Evolutionary conservation across 805 yeast species (phyloP), one percentile per base, ranked within the genome.

Genomic region (Ogataea henricii): DNA sequence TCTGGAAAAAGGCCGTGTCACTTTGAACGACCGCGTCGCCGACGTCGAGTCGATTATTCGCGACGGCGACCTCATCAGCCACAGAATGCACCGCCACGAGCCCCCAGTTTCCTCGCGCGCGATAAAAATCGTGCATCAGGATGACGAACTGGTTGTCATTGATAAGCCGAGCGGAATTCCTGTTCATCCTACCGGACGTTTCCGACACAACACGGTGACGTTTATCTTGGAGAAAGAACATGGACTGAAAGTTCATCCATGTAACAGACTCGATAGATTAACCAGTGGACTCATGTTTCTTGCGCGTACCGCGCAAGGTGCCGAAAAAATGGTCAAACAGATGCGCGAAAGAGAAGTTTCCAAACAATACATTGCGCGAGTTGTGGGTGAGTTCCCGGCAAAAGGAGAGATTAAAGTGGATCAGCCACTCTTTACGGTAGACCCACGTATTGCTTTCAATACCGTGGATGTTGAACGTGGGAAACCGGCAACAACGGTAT

Each of bases 101-200:
- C 97, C 97, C 2, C 81, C 95, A 0, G 91, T 91, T 2, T 70
- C 78, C 6, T 67, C 85, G 45, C 30, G 71, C 66, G 77, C 78
- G 0, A 82, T 89, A 41, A 75, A 77, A 46, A 79, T 88, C 20
- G 86, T 91, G 0, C 76, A 74, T 61, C 88, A 90, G 59, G 84
- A 89, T 63, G 89, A 85, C 6, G 79, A 86, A 42, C 63, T 89
- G 18, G 73, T 94, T 4, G 95, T 87, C 3, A 84, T 94, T 18
- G 96, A 92, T 64, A 94, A 94, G 55, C 99, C 99, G 0, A 78
- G 94, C 3, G 97, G 99, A 0, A 77, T 94, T 2, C 97, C 99
- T 0, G 96, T 89, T 0, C 99, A 94, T 64, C 98, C 99, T 3
- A 86, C 97, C 0, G 99, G 98, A 0, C 69, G 91, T 53, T 82